phyloP scores from a whole-genome alignment of 2,329 filamentous ascomycete genomes.

The Sporothrix pallida region DNA sequence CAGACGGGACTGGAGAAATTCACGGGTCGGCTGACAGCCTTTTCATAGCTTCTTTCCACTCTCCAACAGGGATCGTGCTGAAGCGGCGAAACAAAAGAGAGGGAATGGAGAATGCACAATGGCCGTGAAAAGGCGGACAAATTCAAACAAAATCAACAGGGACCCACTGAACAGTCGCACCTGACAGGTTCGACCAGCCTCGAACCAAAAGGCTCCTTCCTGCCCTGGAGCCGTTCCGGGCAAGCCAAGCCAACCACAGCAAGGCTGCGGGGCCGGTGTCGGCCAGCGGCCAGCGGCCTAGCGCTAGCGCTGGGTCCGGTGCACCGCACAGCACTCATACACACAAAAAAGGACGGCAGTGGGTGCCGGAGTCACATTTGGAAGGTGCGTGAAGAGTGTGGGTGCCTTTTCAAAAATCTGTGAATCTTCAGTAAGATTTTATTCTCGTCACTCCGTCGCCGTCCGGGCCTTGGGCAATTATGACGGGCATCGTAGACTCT shows the following conservation, averaged over 20 bases:
- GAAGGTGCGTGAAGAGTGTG: conserved; percentile 17
- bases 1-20: neutral
- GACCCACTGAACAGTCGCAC: neutral
- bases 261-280: conserved; percentile 28
- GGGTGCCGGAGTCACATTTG: conserved; percentile 24
- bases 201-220: neutral
- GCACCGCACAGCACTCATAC: neutral
- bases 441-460: neutral
- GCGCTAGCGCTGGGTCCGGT: conserved; percentile 6
- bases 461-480: too few relatives aligned
- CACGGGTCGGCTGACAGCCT: neutral
- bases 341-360: neutral
- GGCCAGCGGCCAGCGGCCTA: conserved; percentile 21
- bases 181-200: neutral
- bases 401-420: neutral
- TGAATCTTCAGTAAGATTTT: neutral
- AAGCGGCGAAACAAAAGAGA: neutral
- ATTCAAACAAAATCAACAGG: neutral
- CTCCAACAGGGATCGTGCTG: neutral
- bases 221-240: conserved; percentile 26
- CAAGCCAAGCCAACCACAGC: conserved; percentile 27
- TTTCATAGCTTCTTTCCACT: neutral
- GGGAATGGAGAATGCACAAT: neutral
- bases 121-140: neutral
- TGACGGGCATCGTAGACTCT: too few relatives aligned